phyloP scores from a whole-genome alignment of 2,329 filamentous ascomycete species.

The Monilinia laxa region DNA sequence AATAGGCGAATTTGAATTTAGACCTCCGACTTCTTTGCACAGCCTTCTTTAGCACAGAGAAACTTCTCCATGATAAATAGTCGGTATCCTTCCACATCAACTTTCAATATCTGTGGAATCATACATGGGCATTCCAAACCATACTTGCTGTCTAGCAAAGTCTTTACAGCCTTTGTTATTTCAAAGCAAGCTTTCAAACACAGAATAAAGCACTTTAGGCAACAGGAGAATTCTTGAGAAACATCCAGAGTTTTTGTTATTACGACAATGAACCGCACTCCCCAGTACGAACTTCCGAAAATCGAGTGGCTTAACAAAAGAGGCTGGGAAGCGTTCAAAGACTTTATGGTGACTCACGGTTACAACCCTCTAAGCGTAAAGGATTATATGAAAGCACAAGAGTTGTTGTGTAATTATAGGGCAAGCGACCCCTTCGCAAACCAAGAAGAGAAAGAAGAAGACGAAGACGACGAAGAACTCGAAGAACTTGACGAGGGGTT shows the following conservation, averaged over 20 bases:
- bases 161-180: background rate
- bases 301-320: constrained; percentile 8
- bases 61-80: background rate
- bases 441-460: background rate
- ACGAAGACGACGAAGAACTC: background rate
- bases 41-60: background rate
- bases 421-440: constrained; percentile 7
- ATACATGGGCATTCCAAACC: background rate
- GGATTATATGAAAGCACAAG: constrained; percentile 8
- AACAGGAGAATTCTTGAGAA: background rate
- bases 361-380: background rate
- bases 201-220: background rate
- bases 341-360: background rate
- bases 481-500: background rate
- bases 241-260: background rate
- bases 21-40: no score
- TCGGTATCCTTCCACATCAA: background rate
- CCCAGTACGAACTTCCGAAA: background rate
- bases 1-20: no score
- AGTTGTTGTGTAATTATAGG: background rate
- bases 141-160: background rate
- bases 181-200: background rate
- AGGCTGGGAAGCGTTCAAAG: constrained; percentile 1
- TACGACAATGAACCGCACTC: background rate
- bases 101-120: background rate